Conservation (phyloP, 352 stramenopile genomes). For the Globisporangium spinosum region DNA sequence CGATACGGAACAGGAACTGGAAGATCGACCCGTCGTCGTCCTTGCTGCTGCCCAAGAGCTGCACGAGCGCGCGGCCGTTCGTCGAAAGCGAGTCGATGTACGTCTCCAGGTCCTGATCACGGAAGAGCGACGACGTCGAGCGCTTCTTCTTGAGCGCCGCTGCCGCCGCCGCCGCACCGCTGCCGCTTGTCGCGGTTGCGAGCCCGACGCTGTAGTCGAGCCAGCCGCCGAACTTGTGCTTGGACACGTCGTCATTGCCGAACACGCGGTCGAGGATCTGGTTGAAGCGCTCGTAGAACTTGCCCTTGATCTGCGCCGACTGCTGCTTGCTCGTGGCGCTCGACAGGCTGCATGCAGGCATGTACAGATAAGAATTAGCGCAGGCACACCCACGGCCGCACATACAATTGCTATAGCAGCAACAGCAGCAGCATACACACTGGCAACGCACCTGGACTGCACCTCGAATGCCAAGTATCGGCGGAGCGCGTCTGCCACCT, state of each 20-base stretch:
- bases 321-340: slow-evolving; percentile 62
- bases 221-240: slow-evolving; percentile 78
- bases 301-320: slow-evolving; percentile 69
- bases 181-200: slow-evolving; percentile 11
- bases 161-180: slow-evolving; percentile 16
- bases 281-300: slow-evolving; percentile 87
- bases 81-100: slow-evolving; percentile 44
- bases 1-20: slow-evolving; percentile 74
- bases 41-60: slow-evolving; percentile 53
- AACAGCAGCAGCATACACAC: not conserved
- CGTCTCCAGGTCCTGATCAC: slow-evolving; percentile 48
- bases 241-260: slow-evolving; percentile 66
- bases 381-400: not conserved
- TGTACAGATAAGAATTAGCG: not conserved
- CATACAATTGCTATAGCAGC: not conserved
- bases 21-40: slow-evolving; percentile 76
- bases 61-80: slow-evolving; percentile 51
- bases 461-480: slow-evolving; percentile 68
- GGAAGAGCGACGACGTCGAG: slow-evolving; percentile 32
- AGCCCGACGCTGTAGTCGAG: slow-evolving; percentile 76
- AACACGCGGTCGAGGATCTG: slow-evolving; percentile 80
- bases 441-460: slow-evolving; percentile 41
- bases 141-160: slow-evolving; percentile 40
- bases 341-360: slow-evolving; percentile 25
- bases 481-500: slow-evolving; percentile 53